Evolutionary conservation across 139 green algal species (phyloP), one percentile per base, ranked within the genome.

Genomic region (Raphidocelis subcapitata): DNA sequence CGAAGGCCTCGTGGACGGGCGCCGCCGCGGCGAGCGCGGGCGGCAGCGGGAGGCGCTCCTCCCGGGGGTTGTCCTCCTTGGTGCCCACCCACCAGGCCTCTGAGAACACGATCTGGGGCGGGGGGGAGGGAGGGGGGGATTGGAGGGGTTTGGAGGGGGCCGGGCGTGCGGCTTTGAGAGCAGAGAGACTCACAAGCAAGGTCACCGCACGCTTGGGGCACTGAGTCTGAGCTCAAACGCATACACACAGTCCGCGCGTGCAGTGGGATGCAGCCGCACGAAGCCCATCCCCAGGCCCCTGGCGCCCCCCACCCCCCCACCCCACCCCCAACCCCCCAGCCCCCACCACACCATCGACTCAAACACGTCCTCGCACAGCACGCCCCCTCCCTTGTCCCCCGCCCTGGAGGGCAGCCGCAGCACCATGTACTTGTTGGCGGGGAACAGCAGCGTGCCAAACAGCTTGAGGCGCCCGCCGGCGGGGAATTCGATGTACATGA

Each of bases 401-500:
- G 35, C 72, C 12, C 24, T 14, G 10, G 54, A 28, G 10, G 54
- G 54, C 61, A 93, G 63, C 31, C 79, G 79, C 59, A 97, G 74
- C 67, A 90, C 77, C 74, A 94, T 68, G 83, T 95, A 97, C 74
- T 88, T 90, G 69, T 88, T 90, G 23, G 81, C 84, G 46, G 90
- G 86, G 69, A 94, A 94, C 10, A 91, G 75, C 31, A 94, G 79
- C 10, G 86, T 94, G 47, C 92, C 93, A 37, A 84, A 77, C 56
- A 97, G 79, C 79, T 95, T 94, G 23, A 96, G 79, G 8, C 87
- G 79, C 0, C 92, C 92, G 0, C 90, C 90, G 28, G 75, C 57
- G 0, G 88, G 87, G 72, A 96, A 96, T 65, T 97, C 85, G 10
- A 98, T 69, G 81, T 97, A 96, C 81, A 97, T 74, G 44, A 96